Base-by-base conservation (phyloP, 768 basidiomycete genomes). In the Boletus patriciae region DNA sequence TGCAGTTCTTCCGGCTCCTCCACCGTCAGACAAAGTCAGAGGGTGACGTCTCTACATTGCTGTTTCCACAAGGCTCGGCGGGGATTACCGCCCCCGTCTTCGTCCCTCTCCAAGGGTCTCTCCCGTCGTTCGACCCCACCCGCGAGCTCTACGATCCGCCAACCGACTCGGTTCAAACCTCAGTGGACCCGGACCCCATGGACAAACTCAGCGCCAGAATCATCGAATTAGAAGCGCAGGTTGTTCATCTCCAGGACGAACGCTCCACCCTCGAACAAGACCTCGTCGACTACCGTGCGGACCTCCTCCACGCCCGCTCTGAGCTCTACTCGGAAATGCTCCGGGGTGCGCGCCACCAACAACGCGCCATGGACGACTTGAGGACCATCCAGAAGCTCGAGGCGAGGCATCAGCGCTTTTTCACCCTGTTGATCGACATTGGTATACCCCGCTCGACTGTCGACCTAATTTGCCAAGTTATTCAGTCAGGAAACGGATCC, bases 1-100 rank as follows among this genome's bases (percentile, higher is more conserved):
- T 81, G 80, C 76, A 74, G 6, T 78, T 80, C 62, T 79, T 80
- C 73, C 71, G 70, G 59, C 69, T 80, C 27, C 76, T 79, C 25
- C 77, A 82, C 59, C 78, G 79, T 62, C 76, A 73, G 56, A 72
- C 79, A 52, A 78, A 74, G 65, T 82, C 81, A 19, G 80, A 78
- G 31, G 60, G 74, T 36, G 74, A 76, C 21, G 74, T 78, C 50
- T 64, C 66, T 25, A 59, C 54, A 19, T 58, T 73, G 51, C 13
- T 61, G 10, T 43, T 36, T 16, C 56, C 42, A 48, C 46, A 49
- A 37, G 36, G 21, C 19, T 50, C 21, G 21, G 6, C 19, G 16
- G 54, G 41, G 5, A 19, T 53, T 33, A 51, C 41, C 3, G 55
- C 61, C 7, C 70, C 70, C 8, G 57, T 68, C 23, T 72, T 68